Evolutionary conservation across 345 rosid genomes (phyloP), one percentile per base, ranked within the genome.

Genomic region (Crucihimalaya himalaica): DNA sequence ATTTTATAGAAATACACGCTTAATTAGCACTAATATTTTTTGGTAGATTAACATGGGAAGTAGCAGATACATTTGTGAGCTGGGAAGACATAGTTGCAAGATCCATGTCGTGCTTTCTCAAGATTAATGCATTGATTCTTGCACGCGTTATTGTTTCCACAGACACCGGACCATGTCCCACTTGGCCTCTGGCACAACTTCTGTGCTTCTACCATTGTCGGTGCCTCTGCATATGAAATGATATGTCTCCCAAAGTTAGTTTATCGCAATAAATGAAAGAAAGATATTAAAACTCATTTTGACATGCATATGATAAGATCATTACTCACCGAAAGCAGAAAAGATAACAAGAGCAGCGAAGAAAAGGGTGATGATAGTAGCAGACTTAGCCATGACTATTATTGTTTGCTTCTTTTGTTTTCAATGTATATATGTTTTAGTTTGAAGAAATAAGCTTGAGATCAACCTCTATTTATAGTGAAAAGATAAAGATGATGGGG

Each of bases 111-210:
- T 16, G 61, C 61, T 56, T 10, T 5, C 40, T 56, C 61, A 31
- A 88, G 81, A 56, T 34, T 73, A 59, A 90, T 77, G 61, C 61
- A 56, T 11, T 55, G 60, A 4, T 55, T 55, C 60, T 29, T 29
- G 37, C 60, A 55, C 6, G 39, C 21, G 16, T n/a, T 29, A 16
- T 4, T 28, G 37, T 29, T 28, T 15, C 37, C 37, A 28, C 60
- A 55, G 5, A 55, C 60, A 8, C 60, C 60, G 9, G 37, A 28
- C 60, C 60, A 55, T n/a, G 60, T 28, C 20, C 18, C 10, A 53
- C 58, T 53, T 25, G 3, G 19, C 19, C 8, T 25, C 58, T 27
- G 2, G 10, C 58, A 53, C 5, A 31, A 18, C 43, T 57, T 32
- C 15, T 48, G 27, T 10, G 63, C 42, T 8, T 57, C 42, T 40